These are phyloP conservation scores for Lumnitzera racemosa DNA, from an alignment of 345 rosid species.

Conservation along the genomic window DNA sequence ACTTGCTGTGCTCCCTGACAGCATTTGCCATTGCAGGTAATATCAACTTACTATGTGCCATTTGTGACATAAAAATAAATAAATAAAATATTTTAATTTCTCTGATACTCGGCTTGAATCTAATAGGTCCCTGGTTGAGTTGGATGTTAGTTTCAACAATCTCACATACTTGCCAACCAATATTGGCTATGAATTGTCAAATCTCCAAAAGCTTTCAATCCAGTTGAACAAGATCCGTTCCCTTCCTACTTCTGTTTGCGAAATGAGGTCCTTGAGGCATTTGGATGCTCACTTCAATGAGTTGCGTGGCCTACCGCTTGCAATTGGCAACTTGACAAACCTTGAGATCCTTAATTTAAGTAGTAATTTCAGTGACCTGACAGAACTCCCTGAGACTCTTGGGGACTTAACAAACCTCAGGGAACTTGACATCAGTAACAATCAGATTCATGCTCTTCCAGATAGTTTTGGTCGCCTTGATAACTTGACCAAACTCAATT, in stretches of 20 bases:
- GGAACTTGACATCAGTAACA: slow-evolving; percentile 87
- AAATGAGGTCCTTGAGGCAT: slow-evolving; percentile 53
- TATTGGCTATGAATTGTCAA: slow-evolving; percentile 59
- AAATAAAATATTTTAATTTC: background rate
- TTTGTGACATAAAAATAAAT: background rate
- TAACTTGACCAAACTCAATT: slow-evolving; percentile 53
- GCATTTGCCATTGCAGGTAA: slow-evolving; percentile 75
- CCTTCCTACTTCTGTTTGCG: slow-evolving; percentile 65
- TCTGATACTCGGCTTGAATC: background rate
- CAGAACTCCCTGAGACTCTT: slow-evolving; percentile 64
- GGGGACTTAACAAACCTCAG: slow-evolving; percentile 70
- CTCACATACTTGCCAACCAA: slow-evolving; percentile 79
- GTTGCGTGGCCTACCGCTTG: slow-evolving; percentile 49
- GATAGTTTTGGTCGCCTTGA: slow-evolving; percentile 77
- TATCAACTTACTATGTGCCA: slow-evolving; percentile 7
- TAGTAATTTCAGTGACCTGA: slow-evolving; percentile 74
- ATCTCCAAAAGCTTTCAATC: slow-evolving; percentile 49
- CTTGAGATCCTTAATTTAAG: slow-evolving; percentile 69
- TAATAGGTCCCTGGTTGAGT: slow-evolving; percentile 53
- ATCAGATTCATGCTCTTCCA: slow-evolving; percentile 79
- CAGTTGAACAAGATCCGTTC: slow-evolving; percentile 75
- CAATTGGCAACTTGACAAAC: slow-evolving; percentile 57
- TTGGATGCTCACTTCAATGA: slow-evolving; percentile 86
- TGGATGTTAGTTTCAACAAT: slow-evolving; percentile 77
- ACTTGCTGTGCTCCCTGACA: slow-evolving; percentile 61